Evolutionary conservation across 2,329 filamentous ascomycete species (phyloP).

Genomic region (Dactylonectria macrodidyma): DNA sequence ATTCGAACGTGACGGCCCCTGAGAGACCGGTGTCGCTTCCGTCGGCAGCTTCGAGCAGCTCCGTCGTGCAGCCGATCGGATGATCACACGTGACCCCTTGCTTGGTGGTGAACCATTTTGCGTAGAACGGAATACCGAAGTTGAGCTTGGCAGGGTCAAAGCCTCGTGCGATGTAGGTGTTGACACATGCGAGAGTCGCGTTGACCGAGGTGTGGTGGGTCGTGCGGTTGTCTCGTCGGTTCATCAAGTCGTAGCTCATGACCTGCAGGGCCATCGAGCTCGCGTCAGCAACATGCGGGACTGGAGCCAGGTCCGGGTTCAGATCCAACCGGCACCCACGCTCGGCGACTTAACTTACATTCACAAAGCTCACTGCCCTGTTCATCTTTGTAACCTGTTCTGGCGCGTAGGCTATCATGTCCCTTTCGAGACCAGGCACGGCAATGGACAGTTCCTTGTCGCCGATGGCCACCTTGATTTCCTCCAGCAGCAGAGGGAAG

Average conservation of each 20-base stretch:
- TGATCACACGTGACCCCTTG: constrained; percentile 60
- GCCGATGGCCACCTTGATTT: constrained; percentile 71
- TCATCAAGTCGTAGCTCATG: constrained; percentile 83
- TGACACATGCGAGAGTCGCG: constrained; percentile 67
- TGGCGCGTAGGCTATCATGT: constrained; percentile 77
- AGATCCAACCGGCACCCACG: not conserved
- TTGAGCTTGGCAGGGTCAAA: constrained; percentile 70
- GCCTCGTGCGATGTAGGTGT: constrained; percentile 73
- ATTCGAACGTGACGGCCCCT: constrained; percentile 59
- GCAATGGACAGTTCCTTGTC: constrained; percentile 76
- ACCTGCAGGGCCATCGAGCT: constrained; percentile 52
- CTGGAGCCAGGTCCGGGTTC: not conserved
- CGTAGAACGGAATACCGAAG: constrained; percentile 78
- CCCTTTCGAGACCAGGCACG: constrained; percentile 72
- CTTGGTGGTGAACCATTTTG: constrained; percentile 75
- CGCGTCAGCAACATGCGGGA: not conserved
- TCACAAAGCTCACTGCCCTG: constrained; percentile 75
- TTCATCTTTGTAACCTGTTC: constrained; percentile 72
- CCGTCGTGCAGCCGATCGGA: constrained; percentile 72
- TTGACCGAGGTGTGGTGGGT: constrained; percentile 74
- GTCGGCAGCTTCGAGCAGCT: constrained; percentile 70
- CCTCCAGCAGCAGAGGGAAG: constrained; percentile 73
- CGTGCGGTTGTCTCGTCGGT: constrained; percentile 77
- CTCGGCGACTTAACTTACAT: constrained; percentile 53
- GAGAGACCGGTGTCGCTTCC: constrained; percentile 71